Percentiles rank a stretch among this genome's conserved stretches.
Conservation (phyloP, 2,329 filamentous ascomycete species). For the Pyricularia grisea region DNA sequence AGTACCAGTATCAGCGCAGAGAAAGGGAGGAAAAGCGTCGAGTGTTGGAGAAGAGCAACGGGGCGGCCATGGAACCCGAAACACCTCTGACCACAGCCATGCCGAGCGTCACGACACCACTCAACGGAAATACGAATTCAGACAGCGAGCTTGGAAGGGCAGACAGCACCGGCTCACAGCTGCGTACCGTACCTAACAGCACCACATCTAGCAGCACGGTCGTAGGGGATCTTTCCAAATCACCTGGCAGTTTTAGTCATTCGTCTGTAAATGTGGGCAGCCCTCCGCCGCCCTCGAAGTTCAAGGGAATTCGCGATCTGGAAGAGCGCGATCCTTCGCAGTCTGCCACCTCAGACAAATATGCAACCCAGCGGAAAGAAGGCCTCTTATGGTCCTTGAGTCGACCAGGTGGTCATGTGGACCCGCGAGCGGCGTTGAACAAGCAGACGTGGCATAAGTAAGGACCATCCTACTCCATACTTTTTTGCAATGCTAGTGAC, state of each 20-base stretch:
- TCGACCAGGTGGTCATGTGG: slow-evolving; percentile 84
- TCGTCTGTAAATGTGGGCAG: slow-evolving; percentile 31
- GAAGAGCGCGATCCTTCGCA: slow-evolving; percentile 68
- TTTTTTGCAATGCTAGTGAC: not conserved
- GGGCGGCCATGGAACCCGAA: slow-evolving; percentile 62
- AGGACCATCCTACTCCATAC: slow-evolving; percentile 25
- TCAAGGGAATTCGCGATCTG: slow-evolving; percentile 86
- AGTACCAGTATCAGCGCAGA: slow-evolving; percentile 90
- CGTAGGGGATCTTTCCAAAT: slow-evolving; percentile 40
- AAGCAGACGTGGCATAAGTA: slow-evolving; percentile 99
- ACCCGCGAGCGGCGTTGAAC: slow-evolving; percentile 79
- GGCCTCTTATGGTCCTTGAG: slow-evolving; percentile 92
- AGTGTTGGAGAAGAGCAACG: slow-evolving; percentile 78
- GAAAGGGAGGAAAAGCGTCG: slow-evolving; percentile 92
- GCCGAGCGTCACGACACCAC: slow-evolving; percentile 18
- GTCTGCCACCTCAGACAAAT: slow-evolving; percentile 41
- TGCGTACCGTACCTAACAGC: slow-evolving; percentile 42
- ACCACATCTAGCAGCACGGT: slow-evolving; percentile 24
- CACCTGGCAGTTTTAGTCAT: slow-evolving; percentile 43
- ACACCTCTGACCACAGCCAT: slow-evolving; percentile 45
- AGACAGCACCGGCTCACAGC: slow-evolving; percentile 64
- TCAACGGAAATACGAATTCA: slow-evolving; percentile 43
- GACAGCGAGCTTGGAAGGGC: slow-evolving; percentile 64
- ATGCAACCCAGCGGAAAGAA: slow-evolving; percentile 73
- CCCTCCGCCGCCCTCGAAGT: slow-evolving; percentile 49